These are phyloP conservation scores for Truncatella angustata DNA, from an alignment of 2,329 filamentous ascomycete species.

Conservation along the genomic window DNA sequence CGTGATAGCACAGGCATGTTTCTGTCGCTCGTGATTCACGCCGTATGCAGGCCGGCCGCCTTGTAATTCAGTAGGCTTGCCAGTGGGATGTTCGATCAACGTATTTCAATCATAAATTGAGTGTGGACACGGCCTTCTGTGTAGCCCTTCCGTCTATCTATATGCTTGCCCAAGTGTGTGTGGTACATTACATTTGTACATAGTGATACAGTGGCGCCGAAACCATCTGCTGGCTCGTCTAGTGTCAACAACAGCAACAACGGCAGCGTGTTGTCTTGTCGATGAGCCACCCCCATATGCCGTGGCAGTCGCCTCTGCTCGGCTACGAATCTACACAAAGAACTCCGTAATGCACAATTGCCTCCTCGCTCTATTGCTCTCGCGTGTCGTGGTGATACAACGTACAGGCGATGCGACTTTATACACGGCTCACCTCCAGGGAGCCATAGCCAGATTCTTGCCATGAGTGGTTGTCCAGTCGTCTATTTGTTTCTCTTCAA, in stretches of 20 bases:
- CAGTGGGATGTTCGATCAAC: background rate
- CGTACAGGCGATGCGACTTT: too few relatives aligned
- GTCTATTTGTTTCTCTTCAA: constrained; percentile 79
- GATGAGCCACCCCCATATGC: background rate
- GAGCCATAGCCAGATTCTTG: too few relatives aligned
- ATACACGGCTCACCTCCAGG: too few relatives aligned
- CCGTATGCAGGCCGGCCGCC: too few relatives aligned
- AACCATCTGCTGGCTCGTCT: constrained; percentile 15
- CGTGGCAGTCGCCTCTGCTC: background rate
- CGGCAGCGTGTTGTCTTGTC: too few relatives aligned
- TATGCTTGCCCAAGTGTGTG: constrained; percentile 10
- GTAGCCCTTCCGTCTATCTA: constrained; percentile 14
- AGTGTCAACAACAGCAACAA: too few relatives aligned
- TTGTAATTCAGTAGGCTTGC: too few relatives aligned
- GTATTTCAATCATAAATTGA: constrained; percentile 9
- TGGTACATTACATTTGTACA: constrained; percentile 17
- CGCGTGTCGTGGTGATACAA: too few relatives aligned
- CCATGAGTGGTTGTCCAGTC: background rate
- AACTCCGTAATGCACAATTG: background rate
- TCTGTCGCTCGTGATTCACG: too few relatives aligned
- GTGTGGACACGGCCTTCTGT: too few relatives aligned
- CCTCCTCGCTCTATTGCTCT: background rate
- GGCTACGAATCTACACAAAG: background rate
- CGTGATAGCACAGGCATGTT: too few relatives aligned
- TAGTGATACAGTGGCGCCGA: constrained; percentile 15